Conservation (phyloP, 2,329 filamentous ascomycete genomes). For the Aspergillus sp. region DNA sequence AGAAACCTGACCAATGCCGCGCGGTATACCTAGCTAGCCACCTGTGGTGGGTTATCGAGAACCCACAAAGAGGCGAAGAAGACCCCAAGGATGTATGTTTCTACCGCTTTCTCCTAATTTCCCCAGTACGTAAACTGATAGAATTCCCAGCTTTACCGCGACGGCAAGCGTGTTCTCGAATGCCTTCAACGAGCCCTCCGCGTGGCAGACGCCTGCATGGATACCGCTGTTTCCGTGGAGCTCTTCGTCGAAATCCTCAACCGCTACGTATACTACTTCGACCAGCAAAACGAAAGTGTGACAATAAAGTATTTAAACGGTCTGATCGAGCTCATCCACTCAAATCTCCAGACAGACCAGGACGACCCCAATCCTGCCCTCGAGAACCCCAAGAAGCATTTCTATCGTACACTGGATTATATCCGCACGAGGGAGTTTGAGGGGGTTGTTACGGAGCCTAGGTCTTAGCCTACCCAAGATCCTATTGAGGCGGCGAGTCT, state of each 20-base stretch:
- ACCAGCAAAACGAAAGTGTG: conserved; percentile 97
- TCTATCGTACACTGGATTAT: conserved; percentile 91
- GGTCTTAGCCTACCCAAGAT: conserved; percentile 24
- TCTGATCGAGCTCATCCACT: conserved; percentile 96
- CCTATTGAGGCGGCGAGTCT: not conserved
- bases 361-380: conserved; percentile 64
- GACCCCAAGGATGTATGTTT: conserved; percentile 73
- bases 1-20: conserved; percentile 96
- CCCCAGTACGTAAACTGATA: conserved; percentile 5
- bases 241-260: conserved; percentile 98
- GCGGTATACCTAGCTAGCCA: conserved; percentile 96
- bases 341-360: conserved; percentile 85
- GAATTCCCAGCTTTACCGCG: conserved; percentile 76
- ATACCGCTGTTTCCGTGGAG: conserved; percentile 94
- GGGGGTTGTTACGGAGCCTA: conserved; percentile 73
- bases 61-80: conserved; percentile 72
- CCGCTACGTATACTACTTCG: conserved; percentile 98
- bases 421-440: conserved; percentile 91
- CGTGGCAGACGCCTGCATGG: conserved; percentile 98
- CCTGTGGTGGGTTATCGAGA: conserved; percentile 95
- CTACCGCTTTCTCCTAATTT: not conserved
- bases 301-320: conserved; percentile 98
- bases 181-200: conserved; percentile 92
- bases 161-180: conserved; percentile 94
- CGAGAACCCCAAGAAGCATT: conserved; percentile 89